phyloP scores from a whole-genome alignment of 2,329 filamentous ascomycete genomes.

The Aspergillus neoniger region DNA sequence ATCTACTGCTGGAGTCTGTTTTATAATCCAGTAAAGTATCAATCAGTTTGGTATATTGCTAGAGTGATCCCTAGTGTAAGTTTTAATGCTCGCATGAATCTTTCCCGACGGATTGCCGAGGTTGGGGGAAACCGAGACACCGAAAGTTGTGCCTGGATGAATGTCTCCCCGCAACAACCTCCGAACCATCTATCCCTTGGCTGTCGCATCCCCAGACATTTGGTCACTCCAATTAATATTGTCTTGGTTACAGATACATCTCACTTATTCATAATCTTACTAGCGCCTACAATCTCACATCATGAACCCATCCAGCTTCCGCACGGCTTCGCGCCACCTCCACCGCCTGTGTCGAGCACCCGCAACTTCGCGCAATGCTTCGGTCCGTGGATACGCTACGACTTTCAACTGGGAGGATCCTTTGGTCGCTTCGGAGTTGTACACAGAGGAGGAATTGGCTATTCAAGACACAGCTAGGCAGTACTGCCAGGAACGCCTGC shows the following conservation, averaged over 20 bases:
- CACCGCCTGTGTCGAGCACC: conserved; percentile 23
- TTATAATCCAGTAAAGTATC: too few relatives aligned
- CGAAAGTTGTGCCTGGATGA: background rate
- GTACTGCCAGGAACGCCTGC: conserved; percentile 88
- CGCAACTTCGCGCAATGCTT: conserved; percentile 15
- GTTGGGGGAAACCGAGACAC: background rate
- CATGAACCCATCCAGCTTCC: conserved; percentile 39
- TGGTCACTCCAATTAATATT: background rate
- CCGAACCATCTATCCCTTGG: background rate
- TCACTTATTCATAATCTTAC: conserved; percentile 1
- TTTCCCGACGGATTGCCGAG: conserved; percentile 4
- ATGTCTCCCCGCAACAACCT: conserved; percentile 4
- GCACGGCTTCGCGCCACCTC: conserved; percentile 33
- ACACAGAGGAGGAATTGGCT: conserved; percentile 87
- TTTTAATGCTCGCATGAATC: background rate
- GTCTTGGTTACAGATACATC: conserved; percentile 19
- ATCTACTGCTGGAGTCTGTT: too few relatives aligned
- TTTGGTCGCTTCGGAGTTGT: conserved; percentile 69
- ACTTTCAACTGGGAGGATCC: conserved; percentile 92
- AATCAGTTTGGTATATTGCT: background rate
- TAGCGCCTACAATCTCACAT: conserved; percentile 10
- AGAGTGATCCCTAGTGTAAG: background rate
- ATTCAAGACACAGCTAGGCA: conserved; percentile 88
- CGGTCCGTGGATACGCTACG: conserved; percentile 36
- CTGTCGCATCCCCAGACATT: background rate